These are phyloP conservation scores for Cladobotryum protrusum DNA, from an alignment of 2,329 filamentous ascomycete genomes.

Conservation along the genomic window DNA sequence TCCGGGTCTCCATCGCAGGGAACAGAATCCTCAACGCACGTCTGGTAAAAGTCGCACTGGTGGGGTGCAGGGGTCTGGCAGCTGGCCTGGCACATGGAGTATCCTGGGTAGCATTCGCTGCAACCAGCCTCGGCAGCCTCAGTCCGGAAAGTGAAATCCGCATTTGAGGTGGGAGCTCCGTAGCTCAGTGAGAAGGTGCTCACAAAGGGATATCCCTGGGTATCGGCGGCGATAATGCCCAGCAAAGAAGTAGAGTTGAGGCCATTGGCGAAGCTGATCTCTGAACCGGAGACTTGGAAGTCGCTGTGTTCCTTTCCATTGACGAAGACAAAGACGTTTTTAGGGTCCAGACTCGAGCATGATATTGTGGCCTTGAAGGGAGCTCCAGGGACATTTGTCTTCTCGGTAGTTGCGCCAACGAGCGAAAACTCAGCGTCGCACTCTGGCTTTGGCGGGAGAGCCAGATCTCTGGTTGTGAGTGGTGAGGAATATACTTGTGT, in stretches of 20 bases:
- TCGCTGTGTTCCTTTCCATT: slow-evolving; percentile 6
- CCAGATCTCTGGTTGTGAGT: not conserved
- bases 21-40: slow-evolving; percentile 5
- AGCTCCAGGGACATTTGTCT: not conserved
- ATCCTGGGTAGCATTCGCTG: not conserved
- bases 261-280: slow-evolving; percentile 1
- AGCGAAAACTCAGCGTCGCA: slow-evolving; percentile 6
- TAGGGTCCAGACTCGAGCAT: slow-evolving; percentile 3
- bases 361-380: slow-evolving; percentile 6
- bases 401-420: slow-evolving; percentile 1
- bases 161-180: not conserved
- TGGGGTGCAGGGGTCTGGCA: slow-evolving; percentile 4
- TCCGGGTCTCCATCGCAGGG: not conserved
- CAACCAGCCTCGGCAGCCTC: not conserved
- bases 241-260: slow-evolving; percentile 2
- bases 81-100: slow-evolving; percentile 3
- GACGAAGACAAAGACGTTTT: slow-evolving; percentile 5
- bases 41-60: slow-evolving; percentile 8
- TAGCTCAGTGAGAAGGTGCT: slow-evolving; percentile 5
- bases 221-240: slow-evolving; percentile 8
- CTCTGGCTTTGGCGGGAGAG: slow-evolving; percentile 1
- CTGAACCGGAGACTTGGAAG: not conserved
- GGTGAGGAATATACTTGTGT: not conserved
- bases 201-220: slow-evolving; percentile 6
- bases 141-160: not conserved